Conservation (phyloP, 768 basidiomycete genomes). For the Pleurotus cornucopiae region DNA sequence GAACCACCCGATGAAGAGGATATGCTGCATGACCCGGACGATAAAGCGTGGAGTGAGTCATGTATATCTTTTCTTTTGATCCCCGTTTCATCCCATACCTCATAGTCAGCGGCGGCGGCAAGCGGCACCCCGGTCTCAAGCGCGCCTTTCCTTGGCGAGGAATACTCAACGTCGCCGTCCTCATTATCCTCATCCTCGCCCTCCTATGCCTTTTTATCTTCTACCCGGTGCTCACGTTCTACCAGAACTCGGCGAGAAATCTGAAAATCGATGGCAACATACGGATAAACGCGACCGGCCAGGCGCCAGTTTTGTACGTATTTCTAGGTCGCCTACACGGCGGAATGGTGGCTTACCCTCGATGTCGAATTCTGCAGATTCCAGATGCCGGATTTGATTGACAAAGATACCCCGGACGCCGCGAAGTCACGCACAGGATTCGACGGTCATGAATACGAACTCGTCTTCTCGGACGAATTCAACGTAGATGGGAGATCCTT, state of each 20-base stretch:
- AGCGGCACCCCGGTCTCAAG: slow-evolving; percentile 9
- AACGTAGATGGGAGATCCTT: slow-evolving; percentile 61
- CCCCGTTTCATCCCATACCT: neutral
- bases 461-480: slow-evolving; percentile 80
- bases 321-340: slow-evolving; percentile 1
- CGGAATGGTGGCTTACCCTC: neutral
- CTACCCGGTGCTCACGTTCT: slow-evolving; percentile 67
- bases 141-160: slow-evolving; percentile 40
- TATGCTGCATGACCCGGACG: slow-evolving; percentile 57
- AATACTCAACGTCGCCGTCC: slow-evolving; percentile 64
- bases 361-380: slow-evolving; percentile 18
- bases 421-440: slow-evolving; percentile 64
- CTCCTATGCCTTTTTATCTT: slow-evolving; percentile 76
- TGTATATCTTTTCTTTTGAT: slow-evolving; percentile 2
- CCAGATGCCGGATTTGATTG: slow-evolving; percentile 61
- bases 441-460: slow-evolving; percentile 64
- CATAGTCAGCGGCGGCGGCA: neutral
- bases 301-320: slow-evolving; percentile 51
- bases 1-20: slow-evolving; percentile 73
- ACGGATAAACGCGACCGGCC: slow-evolving; percentile 63
- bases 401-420: slow-evolving; percentile 58
- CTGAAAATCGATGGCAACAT: slow-evolving; percentile 58
- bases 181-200: slow-evolving; percentile 55
- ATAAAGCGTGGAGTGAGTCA: slow-evolving; percentile 15
- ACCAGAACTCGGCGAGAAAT: slow-evolving; percentile 31